Conservation (phyloP, 805 yeast genomes). For the Kodamaea hsintzibuensis region DNA sequence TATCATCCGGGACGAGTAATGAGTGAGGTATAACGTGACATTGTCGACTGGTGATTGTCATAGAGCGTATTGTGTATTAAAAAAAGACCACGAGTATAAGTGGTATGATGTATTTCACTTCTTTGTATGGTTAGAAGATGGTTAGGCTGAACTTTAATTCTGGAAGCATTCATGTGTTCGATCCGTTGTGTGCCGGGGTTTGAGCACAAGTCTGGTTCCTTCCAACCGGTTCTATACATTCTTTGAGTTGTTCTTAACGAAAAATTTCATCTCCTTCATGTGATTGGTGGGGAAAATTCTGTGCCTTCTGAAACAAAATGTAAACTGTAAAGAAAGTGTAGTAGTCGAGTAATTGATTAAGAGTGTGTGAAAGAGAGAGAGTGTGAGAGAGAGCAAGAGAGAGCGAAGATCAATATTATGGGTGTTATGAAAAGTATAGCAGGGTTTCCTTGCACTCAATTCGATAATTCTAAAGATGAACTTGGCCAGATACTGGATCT, state of each 20-base stretch:
- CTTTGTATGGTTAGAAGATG: too few relatives aligned
- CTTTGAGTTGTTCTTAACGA: too few relatives aligned
- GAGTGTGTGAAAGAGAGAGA: too few relatives aligned
- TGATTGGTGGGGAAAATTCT: neutral
- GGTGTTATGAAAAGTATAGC: conserved; percentile 8
- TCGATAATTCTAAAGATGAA: conserved; percentile 34
- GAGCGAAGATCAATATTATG: too few relatives aligned
- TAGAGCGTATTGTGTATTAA: neutral
- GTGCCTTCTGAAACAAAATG: too few relatives aligned
- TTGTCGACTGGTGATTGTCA: conserved; percentile 2
- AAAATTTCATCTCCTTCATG: neutral
- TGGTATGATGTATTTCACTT: neutral
- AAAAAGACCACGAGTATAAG: neutral
- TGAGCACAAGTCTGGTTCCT: neutral
- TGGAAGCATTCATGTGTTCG: neutral
- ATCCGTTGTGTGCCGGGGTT: conserved; percentile 3
- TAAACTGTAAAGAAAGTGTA: neutral
- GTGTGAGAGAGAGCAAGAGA: too few relatives aligned
- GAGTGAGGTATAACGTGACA: neutral
- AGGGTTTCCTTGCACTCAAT: conserved; percentile 22
- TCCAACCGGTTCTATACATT: too few relatives aligned
- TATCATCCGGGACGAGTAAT: neutral
- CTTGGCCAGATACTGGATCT: conserved; percentile 53
- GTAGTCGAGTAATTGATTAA: too few relatives aligned
- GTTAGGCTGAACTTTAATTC: neutral